Evolutionary conservation across 1,284 basidiomycete species (phyloP).

Genomic region (Tilletia caries): DNA sequence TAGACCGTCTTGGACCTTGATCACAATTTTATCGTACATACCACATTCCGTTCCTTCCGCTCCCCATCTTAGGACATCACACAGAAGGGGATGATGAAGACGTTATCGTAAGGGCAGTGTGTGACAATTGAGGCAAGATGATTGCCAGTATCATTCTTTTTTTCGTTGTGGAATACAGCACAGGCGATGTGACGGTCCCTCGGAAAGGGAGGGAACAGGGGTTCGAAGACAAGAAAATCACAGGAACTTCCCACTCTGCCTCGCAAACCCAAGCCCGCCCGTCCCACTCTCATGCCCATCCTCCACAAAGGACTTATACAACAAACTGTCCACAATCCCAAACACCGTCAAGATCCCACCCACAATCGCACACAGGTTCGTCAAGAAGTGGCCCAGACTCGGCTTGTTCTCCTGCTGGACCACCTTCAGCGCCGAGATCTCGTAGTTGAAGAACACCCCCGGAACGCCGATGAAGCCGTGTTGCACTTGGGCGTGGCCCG

Average conservation of each 20-base stretch:
- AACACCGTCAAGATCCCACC: constrained; percentile 95
- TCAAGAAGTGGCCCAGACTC: constrained; percentile 93
- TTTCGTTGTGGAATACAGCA: no score
- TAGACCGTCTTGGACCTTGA: constrained; percentile 40
- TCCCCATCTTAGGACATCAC: no score
- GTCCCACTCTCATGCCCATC: constrained; percentile 25
- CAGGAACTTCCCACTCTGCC: constrained; percentile 37
- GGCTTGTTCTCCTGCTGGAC: constrained; percentile 63
- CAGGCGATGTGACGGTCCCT: no score
- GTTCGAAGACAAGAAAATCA: no score
- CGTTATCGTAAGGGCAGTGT: no score
- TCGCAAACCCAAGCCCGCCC: constrained; percentile 39
- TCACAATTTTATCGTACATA: no score
- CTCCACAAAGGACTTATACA: constrained; percentile 62
- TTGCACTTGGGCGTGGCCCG: background rate
- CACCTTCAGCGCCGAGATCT: constrained; percentile 62
- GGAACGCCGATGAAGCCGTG: constrained; percentile 71
- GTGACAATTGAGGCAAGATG: no score
- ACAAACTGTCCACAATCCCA: constrained; percentile 79
- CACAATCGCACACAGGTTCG: constrained; percentile 79
- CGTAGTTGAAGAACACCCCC: constrained; percentile 63
- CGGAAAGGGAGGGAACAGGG: no score
- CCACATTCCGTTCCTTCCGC: no score
- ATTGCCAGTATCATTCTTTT: no score
- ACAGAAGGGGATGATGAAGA: no score